phyloP scores from a whole-genome alignment of 2,329 filamentous ascomycete genomes.

The Daldinia sp. region DNA sequence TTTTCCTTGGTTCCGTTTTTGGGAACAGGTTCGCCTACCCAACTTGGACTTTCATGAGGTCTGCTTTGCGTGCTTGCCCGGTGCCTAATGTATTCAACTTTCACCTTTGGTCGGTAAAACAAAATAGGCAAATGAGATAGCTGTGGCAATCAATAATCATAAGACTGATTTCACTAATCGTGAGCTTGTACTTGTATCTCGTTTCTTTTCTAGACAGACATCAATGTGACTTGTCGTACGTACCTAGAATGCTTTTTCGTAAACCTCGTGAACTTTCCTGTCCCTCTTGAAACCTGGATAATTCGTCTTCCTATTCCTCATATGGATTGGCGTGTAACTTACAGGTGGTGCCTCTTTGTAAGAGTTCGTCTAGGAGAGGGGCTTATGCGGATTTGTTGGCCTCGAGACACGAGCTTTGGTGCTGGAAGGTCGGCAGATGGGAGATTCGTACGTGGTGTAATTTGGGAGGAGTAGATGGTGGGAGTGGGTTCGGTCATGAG shows the following conservation, averaged over 20 bases:
- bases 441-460: neutral
- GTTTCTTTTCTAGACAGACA: neutral
- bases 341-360: neutral
- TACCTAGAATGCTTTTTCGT: neutral
- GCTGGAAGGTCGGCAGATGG: neutral
- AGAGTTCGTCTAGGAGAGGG: neutral
- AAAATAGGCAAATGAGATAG: conserved; percentile 23
- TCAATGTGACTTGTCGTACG: neutral
- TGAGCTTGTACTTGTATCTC: neutral
- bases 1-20: conserved; percentile 20
- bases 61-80: conserved; percentile 1
- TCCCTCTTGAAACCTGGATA: neutral
- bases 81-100: conserved; percentile 19
- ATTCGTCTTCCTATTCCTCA: neutral
- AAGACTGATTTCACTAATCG: conserved; percentile 9
- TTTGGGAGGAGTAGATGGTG: neutral
- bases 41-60: conserved; percentile 13
- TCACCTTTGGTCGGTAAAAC: conserved; percentile 5
- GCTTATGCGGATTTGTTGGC: neutral
- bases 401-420: neutral
- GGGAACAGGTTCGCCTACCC: conserved; percentile 3
- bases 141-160: conserved; percentile 11
- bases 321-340: neutral
- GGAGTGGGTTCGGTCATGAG: neutral
- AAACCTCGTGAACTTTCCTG: neutral